Base-by-base conservation (phyloP, 1,139 yeast species). In the Pichia sp. region DNA sequence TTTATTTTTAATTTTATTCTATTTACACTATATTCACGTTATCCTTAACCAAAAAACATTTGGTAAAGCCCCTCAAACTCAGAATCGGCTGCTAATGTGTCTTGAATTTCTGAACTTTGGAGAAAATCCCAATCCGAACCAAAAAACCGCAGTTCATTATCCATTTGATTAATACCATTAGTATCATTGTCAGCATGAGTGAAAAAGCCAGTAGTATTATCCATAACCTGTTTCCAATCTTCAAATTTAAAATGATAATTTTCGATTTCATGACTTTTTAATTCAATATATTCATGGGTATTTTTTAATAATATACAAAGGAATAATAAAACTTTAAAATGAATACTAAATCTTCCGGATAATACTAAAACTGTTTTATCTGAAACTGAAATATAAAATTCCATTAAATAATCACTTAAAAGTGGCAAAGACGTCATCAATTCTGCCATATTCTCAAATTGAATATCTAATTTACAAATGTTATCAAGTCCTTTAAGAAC, bases 271-370 rank as follows among this genome's bases (percentile, higher is more conserved):
- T 16, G 4, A 16, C 16, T 6, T 11, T 35, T 25, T 30, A 20
- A 12, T 24, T 31, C 40, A 12, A 8, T 11, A 33, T 36, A 30
- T 23, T 48, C 43, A 31, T 42, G 31, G 1, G 43, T 29, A 2
- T 52, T 43, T 12, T 54, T 51, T 11, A 54, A 16, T 27, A 52
- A 44, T n/a, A 41, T 43, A 36, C 57, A 52, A 16, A 55, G n/a
- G 11, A 52, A 43, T n/a, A 49, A 22, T 10, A 48, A 40, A 22
- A 51, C 30, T 33, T 55, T 55, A 31, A 50, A 52, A 35, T 40
- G 35, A 7, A 48, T 30, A 30, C 42, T 43, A 30, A 55, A 50
- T 7, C 43, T 50, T 28, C 54, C 54, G 30, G 43, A 47, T 8
- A 34, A 23, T 3, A 40, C 9, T 7, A 50, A 16, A 2, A 39